These are phyloP conservation scores for Poronia punctata DNA, from an alignment of 495 filamentous ascomycete genomes.

Conservation along the genomic window DNA sequence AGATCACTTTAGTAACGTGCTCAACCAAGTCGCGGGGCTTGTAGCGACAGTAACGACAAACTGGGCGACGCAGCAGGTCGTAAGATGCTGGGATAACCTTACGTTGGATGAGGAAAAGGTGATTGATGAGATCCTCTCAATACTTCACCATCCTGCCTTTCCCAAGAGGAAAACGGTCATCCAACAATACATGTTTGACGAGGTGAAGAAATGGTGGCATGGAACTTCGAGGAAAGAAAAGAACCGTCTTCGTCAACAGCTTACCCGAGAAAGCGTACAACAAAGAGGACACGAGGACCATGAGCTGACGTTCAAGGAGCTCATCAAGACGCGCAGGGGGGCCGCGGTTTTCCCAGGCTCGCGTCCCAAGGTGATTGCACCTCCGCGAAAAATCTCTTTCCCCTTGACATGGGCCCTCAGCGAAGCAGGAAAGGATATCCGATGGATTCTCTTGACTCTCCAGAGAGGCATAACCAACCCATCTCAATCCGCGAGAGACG, in stretches of 20 bases:
- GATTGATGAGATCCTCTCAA: conserved; percentile 56
- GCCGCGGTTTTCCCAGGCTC: conserved; percentile 10
- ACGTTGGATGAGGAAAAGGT: conserved; percentile 51
- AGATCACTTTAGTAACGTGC: conserved; percentile 60
- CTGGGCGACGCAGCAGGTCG: conserved; percentile 65
- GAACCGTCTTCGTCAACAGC: conserved; percentile 46
- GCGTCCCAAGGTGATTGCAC: conserved; percentile 3
- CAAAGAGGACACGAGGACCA: conserved; percentile 62
- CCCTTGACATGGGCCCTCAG: conserved; percentile 5
- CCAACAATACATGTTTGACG: conserved; percentile 59
- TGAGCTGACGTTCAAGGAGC: conserved; percentile 16
- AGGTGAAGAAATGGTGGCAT: conserved; percentile 63
- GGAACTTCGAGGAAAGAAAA: conserved; percentile 43
- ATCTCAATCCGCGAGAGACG: background rate
- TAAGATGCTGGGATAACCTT: conserved; percentile 65
- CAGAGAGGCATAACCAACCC: conserved; percentile 1
- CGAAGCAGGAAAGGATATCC: background rate
- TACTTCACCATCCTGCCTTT: conserved; percentile 67
- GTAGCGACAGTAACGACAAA: conserved; percentile 58
- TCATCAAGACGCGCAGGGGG: conserved; percentile 2
- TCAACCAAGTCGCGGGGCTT: conserved; percentile 70
- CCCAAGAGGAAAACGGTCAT: conserved; percentile 56
- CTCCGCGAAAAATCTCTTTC: conserved; percentile 3
- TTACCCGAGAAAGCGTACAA: conserved; percentile 58
- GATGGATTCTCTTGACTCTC: background rate